Percentiles rank a stretch among this genome's conserved stretches.
phyloP scores from a whole-genome alignment of 2,329 filamentous ascomycete species.

The Lachnellula cervina region DNA sequence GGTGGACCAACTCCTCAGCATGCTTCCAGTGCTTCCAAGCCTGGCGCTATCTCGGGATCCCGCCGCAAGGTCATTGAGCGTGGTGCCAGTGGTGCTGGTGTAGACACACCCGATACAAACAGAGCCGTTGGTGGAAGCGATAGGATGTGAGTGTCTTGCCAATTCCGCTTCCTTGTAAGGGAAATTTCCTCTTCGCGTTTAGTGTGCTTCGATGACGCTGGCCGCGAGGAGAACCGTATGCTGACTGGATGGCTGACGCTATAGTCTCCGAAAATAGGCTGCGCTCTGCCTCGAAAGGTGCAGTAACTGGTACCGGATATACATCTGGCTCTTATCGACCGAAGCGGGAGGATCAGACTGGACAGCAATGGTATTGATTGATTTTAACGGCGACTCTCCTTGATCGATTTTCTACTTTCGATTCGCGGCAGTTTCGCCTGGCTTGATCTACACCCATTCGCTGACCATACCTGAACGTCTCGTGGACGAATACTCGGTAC shows the following conservation, averaged over 20 bases:
- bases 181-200: conserved; percentile 79
- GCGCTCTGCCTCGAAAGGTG: conserved; percentile 75
- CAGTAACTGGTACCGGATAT: conserved; percentile 43
- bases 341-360: conserved; percentile 45
- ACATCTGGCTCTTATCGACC: conserved; percentile 44
- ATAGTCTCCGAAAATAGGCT: conserved; percentile 83
- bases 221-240: conserved; percentile 65
- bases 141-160: conserved; percentile 85
- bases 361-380: conserved; percentile 33
- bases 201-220: conserved; percentile 71
- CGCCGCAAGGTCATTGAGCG: conserved; percentile 82
- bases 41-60: conserved; percentile 67
- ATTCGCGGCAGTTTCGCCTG: conserved; percentile 26
- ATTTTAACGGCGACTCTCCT: conserved; percentile 25
- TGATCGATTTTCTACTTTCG: conserved; percentile 25
- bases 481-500: conserved; percentile 20
- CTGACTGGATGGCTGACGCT: conserved; percentile 75
- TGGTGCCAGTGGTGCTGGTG: conserved; percentile 47
- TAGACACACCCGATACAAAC: conserved; percentile 67
- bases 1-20: conserved; percentile 50
- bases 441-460: conserved; percentile 24
- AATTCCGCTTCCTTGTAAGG: conserved; percentile 69
- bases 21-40: conserved; percentile 58
- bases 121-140: conserved; percentile 75
- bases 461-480: conserved; percentile 25